A percentile compares a stretch with the other conserved stretches of the same genome.
Conservation (phyloP, 768 basidiomycete genomes). For the Rhodotorula toruloides region DNA sequence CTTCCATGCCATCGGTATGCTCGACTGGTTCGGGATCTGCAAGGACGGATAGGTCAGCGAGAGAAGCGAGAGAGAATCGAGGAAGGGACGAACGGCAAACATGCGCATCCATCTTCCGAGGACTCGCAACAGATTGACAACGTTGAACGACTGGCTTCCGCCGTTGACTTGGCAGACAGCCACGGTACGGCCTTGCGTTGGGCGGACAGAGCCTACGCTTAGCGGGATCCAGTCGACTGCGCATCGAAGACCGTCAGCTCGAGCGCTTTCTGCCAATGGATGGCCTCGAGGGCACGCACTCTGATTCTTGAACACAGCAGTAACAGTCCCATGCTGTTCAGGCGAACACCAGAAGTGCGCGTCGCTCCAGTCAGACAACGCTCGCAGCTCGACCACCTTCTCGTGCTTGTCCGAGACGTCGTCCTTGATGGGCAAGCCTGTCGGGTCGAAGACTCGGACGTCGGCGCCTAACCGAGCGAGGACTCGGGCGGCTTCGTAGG, state of each 20-base stretch:
- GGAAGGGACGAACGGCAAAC: conserved; percentile 34
- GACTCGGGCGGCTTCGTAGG: conserved; percentile 45
- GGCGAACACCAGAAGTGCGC: conserved; percentile 44
- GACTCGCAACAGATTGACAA: conserved; percentile 45
- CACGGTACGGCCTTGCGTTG: conserved; percentile 46
- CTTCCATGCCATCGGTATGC: conserved; percentile 46
- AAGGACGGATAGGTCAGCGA: background rate
- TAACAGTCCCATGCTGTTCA: conserved; percentile 47
- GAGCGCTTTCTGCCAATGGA: background rate
- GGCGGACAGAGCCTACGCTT: conserved; percentile 45
- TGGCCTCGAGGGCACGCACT: conserved; percentile 29
- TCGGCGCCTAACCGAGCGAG: conserved; percentile 44
- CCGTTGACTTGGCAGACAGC: conserved; percentile 46
- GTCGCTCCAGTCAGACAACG: conserved; percentile 40
- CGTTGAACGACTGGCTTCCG: conserved; percentile 45
- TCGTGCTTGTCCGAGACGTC: conserved; percentile 37
- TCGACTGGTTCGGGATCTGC: conserved; percentile 44
- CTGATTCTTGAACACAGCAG: conserved; percentile 48
- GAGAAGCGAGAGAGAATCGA: background rate
- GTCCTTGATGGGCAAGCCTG: conserved; percentile 42
- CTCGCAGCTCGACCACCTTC: conserved; percentile 44
- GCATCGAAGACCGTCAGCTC: background rate
- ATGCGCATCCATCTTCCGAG: conserved; percentile 48
- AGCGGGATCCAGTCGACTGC: conserved; percentile 49
- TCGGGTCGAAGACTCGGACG: conserved; percentile 45